Evolutionary conservation across 306 rosid species (phyloP), one percentile per base, ranked within the genome.

Genomic region (Lathyrus tuberosus): DNA sequence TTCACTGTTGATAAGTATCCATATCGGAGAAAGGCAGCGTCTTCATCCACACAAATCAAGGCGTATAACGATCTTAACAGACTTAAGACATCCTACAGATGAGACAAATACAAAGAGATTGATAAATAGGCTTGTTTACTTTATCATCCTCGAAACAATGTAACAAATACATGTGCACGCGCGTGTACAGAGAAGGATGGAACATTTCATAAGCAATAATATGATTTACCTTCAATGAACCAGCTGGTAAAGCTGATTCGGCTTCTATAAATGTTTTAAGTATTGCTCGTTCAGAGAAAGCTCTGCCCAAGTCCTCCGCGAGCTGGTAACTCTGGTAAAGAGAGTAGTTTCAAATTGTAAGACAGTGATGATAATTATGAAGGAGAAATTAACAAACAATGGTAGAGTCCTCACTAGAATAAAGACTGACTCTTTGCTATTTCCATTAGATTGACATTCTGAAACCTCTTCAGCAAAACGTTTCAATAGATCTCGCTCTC

Each of bases 221-320:
- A 71, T 20, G 31, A 53, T 24, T 81, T 82, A 90, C 98, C 98
- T 88, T 88, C 77, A 85, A 11, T 26, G 87, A 77, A 74, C 88
- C 86, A 46, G 79, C 64, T 10, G 91, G 79, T 76, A 88, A 37
- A 31, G 83, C 52, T 54, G 87, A 81, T 79, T 93, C 98, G 5
- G 81, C 82, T 43, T 88, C 86, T 8, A 85, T 26, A 63, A 90
- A 85, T 7, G 77, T 85, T 72, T 83, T 86, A 76, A 88, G 75
- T 67, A 84, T 77, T 20, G 85, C 77, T 58, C 88, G 82, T 66
- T 90, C 96, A 8, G 98, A 84, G 82, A 86, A 94, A 84, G 96
- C 97, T 90, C 87, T 85, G 56, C 96, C 91, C 68, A 94, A 82
- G 76, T 94, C 97, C 77, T 84, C 86, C 3, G 98, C 98, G 14